Base-by-base conservation (phyloP, 345 rosid genomes). In the Chamaenerion angustifolium region DNA sequence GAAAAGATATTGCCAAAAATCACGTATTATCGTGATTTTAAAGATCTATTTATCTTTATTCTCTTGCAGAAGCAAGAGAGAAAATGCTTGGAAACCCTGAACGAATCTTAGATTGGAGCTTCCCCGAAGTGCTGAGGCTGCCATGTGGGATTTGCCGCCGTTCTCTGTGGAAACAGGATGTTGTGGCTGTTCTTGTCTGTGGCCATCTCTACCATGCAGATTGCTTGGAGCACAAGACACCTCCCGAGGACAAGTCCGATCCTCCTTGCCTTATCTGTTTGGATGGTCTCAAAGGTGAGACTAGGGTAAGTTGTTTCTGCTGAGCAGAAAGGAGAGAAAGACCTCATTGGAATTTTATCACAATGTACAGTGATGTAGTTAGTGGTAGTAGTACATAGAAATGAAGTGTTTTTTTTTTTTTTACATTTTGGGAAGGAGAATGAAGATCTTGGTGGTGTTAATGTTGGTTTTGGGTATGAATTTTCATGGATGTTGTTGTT, bases 141-240 rank as follows among this genome's bases (percentile, higher is more conserved):
- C 52, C 66, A 3, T 81, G 88, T 41, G 80, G 84, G 35, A 44
- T 76, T 59, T 81, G 88, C 61, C 71, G 64, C 64, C 78, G 68
- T 64, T 66, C 57, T 6, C 49, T 76, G 69, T 75, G 66, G 16
- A 79, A 75, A 50, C 59, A 57, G 56, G 51, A 67, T 55, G 76
- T 73, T 42, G 82, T 69, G 51, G 84, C 82, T 35, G 77, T 81
- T 66, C 57, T 78, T 56, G 84, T 69, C 9, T 81, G 88, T 14
- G 82, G 88, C 16, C 84, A 81, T 62, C 66, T 65, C 44, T 81
- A 73, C 58, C 88, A 81, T 58, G 80, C 78, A 4, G 82, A 76
- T 25, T 81, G 88, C 58, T 56, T 78, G 65, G 85, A 81, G 61
- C 65, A 64, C 55, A 74, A 58, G 62, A 73, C 88, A 15, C 31